Percentiles rank a stretch among this genome's conserved stretches.
Conservation (phyloP, 495 filamentous ascomycete genomes). For the Hypoxylon fuscum region DNA sequence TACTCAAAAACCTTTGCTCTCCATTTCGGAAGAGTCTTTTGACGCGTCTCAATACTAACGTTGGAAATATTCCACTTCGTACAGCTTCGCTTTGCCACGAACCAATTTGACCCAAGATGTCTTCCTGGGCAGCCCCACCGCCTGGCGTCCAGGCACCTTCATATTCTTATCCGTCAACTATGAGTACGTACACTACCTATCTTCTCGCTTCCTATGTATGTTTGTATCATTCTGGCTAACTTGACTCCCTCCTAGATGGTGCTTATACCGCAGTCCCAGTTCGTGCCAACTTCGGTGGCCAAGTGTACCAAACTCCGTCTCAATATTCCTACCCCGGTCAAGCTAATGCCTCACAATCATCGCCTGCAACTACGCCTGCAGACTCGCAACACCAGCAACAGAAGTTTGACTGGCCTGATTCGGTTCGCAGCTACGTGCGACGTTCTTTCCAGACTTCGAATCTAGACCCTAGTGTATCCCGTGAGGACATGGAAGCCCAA, state of each 20-base stretch:
- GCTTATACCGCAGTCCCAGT: conserved; percentile 63
- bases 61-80: background rate
- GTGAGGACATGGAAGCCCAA: conserved; percentile 79
- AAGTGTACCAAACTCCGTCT: conserved; percentile 47
- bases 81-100: background rate
- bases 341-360: conserved; percentile 43
- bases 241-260: conserved; percentile 42
- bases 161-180: conserved; percentile 42
- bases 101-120: conserved; percentile 32
- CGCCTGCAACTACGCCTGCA: conserved; percentile 33
- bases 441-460: conserved; percentile 81
- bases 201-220: background rate
- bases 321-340: conserved; percentile 41
- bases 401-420: conserved; percentile 78
- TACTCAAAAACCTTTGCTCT: background rate
- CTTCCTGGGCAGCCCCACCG: conserved; percentile 48
- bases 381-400: conserved; percentile 52
- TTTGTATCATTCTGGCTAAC: conserved; percentile 29
- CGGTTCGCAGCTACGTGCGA: conserved; percentile 83
- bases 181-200: conserved; percentile 33
- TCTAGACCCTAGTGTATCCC: conserved; percentile 68
- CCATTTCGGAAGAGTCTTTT: conserved; percentile 2
- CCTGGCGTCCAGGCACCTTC: conserved; percentile 43
- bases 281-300: conserved; percentile 53
- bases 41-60: conserved; percentile 17